These are phyloP conservation scores for Comarum palustre DNA, from an alignment of 306 rosid genomes.

Conservation along the genomic window DNA sequence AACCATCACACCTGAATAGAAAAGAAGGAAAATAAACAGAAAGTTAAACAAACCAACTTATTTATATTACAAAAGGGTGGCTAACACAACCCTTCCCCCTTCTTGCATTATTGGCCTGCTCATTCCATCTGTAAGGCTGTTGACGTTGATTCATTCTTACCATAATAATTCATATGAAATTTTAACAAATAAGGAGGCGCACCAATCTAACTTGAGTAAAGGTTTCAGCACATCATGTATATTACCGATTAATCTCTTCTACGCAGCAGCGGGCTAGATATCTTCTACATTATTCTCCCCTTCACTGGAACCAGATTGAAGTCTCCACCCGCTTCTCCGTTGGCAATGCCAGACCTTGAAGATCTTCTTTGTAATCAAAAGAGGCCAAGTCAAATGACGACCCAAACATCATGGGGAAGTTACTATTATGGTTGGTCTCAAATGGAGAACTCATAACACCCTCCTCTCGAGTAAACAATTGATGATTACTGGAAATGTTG, in stretches of 20 bases:
- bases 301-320: constrained; percentile 1
- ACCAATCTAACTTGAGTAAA: background rate
- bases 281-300: background rate
- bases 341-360: background rate
- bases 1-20: background rate
- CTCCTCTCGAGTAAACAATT: background rate
- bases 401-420: background rate
- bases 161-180: background rate
- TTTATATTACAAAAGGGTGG: background rate
- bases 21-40: background rate
- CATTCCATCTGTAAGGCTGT: background rate
- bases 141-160: background rate
- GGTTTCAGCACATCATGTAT: background rate
- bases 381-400: background rate
- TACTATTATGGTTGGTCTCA: background rate
- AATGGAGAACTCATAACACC: background rate
- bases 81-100: background rate
- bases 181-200: background rate
- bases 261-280: background rate
- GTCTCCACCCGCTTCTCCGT: background rate
- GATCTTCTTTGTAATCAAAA: background rate
- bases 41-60: background rate
- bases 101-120: background rate
- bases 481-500: background rate
- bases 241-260: background rate